Evolutionary conservation across 208 protist species (phyloP), one percentile per base, ranked within the genome.

Genomic region (Leishmania turanica): DNA sequence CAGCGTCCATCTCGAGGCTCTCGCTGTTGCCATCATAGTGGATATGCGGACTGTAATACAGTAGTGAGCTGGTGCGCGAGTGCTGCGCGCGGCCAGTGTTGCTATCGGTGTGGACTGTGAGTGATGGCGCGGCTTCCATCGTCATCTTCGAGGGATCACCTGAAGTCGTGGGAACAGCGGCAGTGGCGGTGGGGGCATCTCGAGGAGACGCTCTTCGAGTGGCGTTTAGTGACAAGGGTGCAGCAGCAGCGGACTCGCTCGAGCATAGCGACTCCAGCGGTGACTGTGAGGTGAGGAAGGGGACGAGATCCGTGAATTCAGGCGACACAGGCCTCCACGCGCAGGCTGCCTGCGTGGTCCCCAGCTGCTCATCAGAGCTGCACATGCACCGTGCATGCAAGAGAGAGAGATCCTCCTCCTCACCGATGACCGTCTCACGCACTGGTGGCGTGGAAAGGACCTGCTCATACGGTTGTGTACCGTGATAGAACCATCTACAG

Each of bases 241-340:
- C 45, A n/a, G 31, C 73, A 37, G 64, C 15, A 31, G 51, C 73
- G 13, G 53, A 31, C 3, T 83, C 65, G 37, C 47, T 45, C 21
- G 64, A 73, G 47, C 45, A n/a, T 37, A 75, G 64, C 49, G 73
- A 65, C 40, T 83, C 79, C 31, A 51, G 51, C 74, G 75, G 74
- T 21, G 65, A 83, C 53, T 34, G 71, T n/a, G 74, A 68, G 40
- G 62, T 47, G 47, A 58, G 72, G 15, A 75, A 45, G 9, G 79
- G 73, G 40, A 74, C 71, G 64, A 79, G 24, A 65, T 74, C 73
- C 47, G 42, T 69, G 9, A 75, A 15, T 24, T 78, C 79, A 24
- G 73, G 62, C 34, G 79, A 66, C 40, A 60, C 60, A 37, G 72
- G 73, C 19, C 51, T 45, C 73, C 74, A 66, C 45, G 64, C 24